These are phyloP conservation scores for Talaromyces sp. DNA, from an alignment of 2,329 filamentous ascomycete genomes.

Conservation along the genomic window DNA sequence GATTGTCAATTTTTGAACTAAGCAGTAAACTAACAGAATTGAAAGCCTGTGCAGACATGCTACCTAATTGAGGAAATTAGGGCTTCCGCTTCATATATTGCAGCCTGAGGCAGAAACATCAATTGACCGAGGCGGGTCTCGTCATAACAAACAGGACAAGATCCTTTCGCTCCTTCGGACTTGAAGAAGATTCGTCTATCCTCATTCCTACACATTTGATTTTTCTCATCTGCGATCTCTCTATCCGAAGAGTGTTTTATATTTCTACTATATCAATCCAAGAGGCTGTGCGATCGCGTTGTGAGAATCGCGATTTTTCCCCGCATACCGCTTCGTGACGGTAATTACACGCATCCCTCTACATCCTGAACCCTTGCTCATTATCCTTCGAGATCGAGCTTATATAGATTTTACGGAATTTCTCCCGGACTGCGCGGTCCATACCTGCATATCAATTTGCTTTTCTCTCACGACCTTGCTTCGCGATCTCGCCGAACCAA, in stretches of 20 bases:
- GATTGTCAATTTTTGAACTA: neutral
- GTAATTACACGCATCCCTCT: neutral
- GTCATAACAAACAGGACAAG: neutral
- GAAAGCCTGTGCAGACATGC: neutral
- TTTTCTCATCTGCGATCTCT: too few relatives aligned
- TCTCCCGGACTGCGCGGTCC: neutral
- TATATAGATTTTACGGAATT: neutral
- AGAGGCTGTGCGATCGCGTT: neutral
- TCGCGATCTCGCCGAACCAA: neutral
- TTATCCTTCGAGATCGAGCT: neutral
- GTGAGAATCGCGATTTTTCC: neutral
- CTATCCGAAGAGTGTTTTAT: too few relatives aligned
- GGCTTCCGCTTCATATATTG: neutral
- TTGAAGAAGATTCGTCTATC: neutral
- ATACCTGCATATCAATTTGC: neutral
- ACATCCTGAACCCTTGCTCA: neutral
- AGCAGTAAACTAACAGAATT: neutral
- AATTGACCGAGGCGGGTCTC: neutral
- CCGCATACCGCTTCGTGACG: slow-evolving; percentile 3
- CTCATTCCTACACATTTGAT: too few relatives aligned
- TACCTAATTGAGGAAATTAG: neutral
- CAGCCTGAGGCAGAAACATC: neutral
- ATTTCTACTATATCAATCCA: too few relatives aligned
- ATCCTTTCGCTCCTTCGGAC: neutral
- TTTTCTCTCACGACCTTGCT: neutral